A percentile compares a stretch with the other conserved stretches of the same genome.
phyloP scores from a whole-genome alignment of 495 filamentous ascomycete genomes.

The Aspergillus mulundensis region DNA sequence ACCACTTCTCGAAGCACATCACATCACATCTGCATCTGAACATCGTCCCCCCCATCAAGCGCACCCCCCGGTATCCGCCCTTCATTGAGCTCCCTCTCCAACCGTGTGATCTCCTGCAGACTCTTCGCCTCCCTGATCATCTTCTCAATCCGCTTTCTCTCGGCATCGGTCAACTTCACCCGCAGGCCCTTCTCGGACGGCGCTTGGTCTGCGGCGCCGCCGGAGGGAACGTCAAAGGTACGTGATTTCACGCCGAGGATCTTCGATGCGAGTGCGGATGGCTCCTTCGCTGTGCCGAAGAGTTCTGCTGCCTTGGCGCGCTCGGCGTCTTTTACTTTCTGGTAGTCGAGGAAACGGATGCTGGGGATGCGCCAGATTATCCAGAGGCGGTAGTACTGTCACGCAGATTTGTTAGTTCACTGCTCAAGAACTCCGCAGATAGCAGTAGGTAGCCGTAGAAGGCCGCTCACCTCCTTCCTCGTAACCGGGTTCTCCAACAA shows the following conservation, averaged over 20 bases:
- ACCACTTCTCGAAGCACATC: background rate
- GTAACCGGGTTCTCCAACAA: conserved; percentile 85
- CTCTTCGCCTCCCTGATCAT: conserved; percentile 81
- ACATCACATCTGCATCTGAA: conserved; percentile 37
- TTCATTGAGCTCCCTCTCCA: conserved; percentile 85
- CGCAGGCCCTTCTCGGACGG: conserved; percentile 61
- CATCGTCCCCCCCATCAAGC: conserved; percentile 31
- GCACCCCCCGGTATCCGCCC: conserved; percentile 73
- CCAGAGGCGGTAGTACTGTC: conserved; percentile 87
- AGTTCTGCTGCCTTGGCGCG: conserved; percentile 68
- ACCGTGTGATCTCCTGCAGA: conserved; percentile 72
- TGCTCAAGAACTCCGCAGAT: background rate
- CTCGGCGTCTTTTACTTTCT: conserved; percentile 84
- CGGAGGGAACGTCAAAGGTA: conserved; percentile 66
- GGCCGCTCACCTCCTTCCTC: conserved; percentile 73
- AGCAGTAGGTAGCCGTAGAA: background rate
- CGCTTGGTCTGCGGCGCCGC: conserved; percentile 33
- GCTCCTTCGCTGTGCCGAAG: conserved; percentile 73
- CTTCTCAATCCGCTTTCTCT: conserved; percentile 65
- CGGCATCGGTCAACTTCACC: conserved; percentile 64
- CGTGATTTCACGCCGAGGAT: conserved; percentile 86
- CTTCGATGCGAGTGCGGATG: conserved; percentile 78
- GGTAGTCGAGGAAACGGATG: conserved; percentile 89
- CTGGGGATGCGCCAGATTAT: conserved; percentile 79
- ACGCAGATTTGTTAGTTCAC: background rate